Base-by-base conservation (phyloP, 1,284 basidiomycete genomes). In the Pterulicium gracile region DNA sequence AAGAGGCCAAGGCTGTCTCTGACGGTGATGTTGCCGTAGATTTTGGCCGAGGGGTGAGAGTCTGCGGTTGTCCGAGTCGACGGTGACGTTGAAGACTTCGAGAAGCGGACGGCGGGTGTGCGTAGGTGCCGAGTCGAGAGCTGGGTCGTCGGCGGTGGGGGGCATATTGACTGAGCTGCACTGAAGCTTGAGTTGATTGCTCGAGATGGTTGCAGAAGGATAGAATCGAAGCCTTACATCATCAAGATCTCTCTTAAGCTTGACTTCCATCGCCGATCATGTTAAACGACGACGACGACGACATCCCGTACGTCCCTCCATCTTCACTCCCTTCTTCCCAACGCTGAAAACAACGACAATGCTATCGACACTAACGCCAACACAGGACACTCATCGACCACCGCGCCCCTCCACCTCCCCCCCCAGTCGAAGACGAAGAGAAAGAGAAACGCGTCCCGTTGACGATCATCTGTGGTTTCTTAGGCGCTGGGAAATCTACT, bases 401-500 rank as follows among this genome's bases (percentile, higher is more conserved):
- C 35, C 47, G 50, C 34, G 27, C 27, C 22, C 50, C 35, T 23
- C 42, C 48, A 36, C 41, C 20, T 4, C 20, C 43, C 17, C 21
- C 43, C 22, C 45, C 50, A 14, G n/a, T n/a, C 27, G n/a, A 32
- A 10, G 27, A 32, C 27, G n/a, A 32, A 10, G n/a, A 32, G 10
- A 32, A 32, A 7, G 15, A 17, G 21, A 52, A 53, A n/a, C 65
- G 79, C 46, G 85, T 94, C 2, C 91, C 91, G 15, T 73, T 93
- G 17, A 95, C 91, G 3, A 82, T 95, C 50, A 85, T 96, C 47
- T 91, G 85, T 48, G 93, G 93, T 3, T 95, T 94, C 56, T 74
- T 96, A 2, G 92, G 92, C 32, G 84, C 85, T 13, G 92, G 92
- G 24, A 96, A 96, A 66, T 90, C 88, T 4, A 94, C 92, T 0